Evolutionary conservation across 805 yeast species (phyloP), one percentile per base, ranked within the genome.

Genomic region (Martiniozyma abietophila): DNA sequence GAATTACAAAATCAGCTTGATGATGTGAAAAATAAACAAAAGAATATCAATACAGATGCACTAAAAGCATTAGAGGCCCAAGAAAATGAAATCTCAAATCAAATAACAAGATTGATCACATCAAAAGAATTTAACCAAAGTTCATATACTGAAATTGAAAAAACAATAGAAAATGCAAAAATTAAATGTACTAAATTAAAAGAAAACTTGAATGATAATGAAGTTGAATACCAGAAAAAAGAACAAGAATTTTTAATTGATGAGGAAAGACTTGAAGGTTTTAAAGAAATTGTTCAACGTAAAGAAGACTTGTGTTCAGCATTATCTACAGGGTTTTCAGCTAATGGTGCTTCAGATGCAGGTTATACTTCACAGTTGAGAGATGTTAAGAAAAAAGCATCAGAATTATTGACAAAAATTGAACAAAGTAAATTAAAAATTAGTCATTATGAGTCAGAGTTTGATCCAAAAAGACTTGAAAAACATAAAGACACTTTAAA

Each of bases 261-360:
- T 8, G 74, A 72, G 31, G 51, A 48, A 1, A 49, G 58, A n/a
- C 58, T 80, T 16, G 60, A 56, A 2, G 49, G 51, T 1, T 43
- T 74, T 35, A 76, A 74, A 40, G 62, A 59, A 5, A 64, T 65
- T 10, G 64, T 69, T 30, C 61, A 64, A 22, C 67, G 64, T 39
- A 83, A 81, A 45, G 89, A 83, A 47, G 96, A 88, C 41, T 64
- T 88, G 8, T 58, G 84, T 8, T 80, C 92, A 0, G 78, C 94
- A 1, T 63, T 88, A 26, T 76, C 86, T 0, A 84, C 95, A 0
- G 96, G 96, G 47, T 76, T 88, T n/a, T 81, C 95, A 0, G 73
- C 94, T 0, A 76, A 73, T 39, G 95, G 94, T 35, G 67, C 76
- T 1, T 62, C 77, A 0, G 80, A 77, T 47, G 77, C 81, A 22